Conservation (phyloP, 2,329 filamentous ascomycete genomes). For the Pseudogymnoascus sp. region DNA sequence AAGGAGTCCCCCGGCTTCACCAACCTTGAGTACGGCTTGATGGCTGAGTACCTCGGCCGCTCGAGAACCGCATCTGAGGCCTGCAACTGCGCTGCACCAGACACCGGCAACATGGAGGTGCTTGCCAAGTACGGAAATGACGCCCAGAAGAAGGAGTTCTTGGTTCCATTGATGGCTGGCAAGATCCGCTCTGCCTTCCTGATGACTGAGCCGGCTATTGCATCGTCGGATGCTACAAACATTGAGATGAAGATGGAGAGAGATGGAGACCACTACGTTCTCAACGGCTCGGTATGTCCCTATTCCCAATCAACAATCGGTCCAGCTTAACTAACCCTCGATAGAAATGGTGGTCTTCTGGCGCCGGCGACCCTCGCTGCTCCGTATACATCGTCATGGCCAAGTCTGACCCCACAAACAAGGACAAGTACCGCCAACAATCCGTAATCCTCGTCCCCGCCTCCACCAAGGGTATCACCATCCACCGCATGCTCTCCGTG, state of each 20-base stretch:
- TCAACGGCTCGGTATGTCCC: slow-evolving; percentile 70
- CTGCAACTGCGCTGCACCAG: slow-evolving; percentile 82
- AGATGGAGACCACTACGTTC: slow-evolving; percentile 80
- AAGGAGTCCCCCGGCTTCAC: slow-evolving; percentile 89
- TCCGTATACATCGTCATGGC: slow-evolving; percentile 95
- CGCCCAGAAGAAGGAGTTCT: slow-evolving; percentile 76
- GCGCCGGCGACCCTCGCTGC: slow-evolving; percentile 87
- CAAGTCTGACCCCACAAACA: slow-evolving; percentile 71
- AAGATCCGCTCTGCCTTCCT: slow-evolving; percentile 83
- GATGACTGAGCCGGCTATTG: slow-evolving; percentile 88
- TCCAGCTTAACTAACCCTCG: slow-evolving; percentile 15
- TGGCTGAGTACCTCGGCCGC: slow-evolving; percentile 92
- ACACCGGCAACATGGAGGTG: slow-evolving; percentile 95
- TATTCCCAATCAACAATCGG: neutral
- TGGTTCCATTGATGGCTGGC: slow-evolving; percentile 72
- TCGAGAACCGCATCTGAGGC: slow-evolving; percentile 77
- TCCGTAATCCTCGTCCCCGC: slow-evolving; percentile 86
- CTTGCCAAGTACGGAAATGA: slow-evolving; percentile 85
- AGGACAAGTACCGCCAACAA: slow-evolving; percentile 78
- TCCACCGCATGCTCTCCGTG: slow-evolving; percentile 86
- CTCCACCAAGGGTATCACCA: slow-evolving; percentile 74
- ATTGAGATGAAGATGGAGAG: slow-evolving; percentile 75
- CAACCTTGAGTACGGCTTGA: slow-evolving; percentile 94
- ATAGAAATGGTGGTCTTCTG: slow-evolving; percentile 98
- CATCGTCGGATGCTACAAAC: slow-evolving; percentile 87